Base-by-base conservation (phyloP, 192 early-diverging fungal species). In the Dimargaris cristalligena region DNA sequence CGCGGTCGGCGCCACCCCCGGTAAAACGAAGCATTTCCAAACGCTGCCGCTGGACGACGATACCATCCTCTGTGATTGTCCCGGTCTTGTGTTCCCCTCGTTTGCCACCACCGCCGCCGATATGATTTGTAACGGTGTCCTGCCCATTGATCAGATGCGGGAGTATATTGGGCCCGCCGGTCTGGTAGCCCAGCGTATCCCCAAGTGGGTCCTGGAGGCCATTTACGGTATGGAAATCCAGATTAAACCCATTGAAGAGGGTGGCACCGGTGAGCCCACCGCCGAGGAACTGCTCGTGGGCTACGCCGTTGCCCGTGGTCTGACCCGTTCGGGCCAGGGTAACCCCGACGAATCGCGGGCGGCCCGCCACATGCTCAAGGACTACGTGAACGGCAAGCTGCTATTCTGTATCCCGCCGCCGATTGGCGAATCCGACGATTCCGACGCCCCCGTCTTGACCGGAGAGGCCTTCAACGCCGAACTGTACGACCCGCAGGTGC, bases 1-100 rank as follows among this genome's bases (percentile, higher is more conserved):
- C 30, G 89, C 94, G 6, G 93, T 99, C 20, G 87, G 88, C 13
- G 78, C 96, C 31, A 99, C 94, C 23, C 96, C 96, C 23, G 96
- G 96, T 62, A 99, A 97, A 65, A 99, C 96, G 59, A 97, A 97
- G 77, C 96, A 99, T 69, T 99, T 99, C 76, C 96, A 99, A 75
- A 97, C 96, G 33, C 90, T 99, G 61, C 87, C 92, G 50, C 76
- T 99, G 64, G 88, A 89, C 1, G 78, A 83, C 54, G 66, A 73
- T 31, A 70, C 93, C 38, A 72, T 97, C 22, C 85, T 99, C 44
- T 99, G 96, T 69, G 96, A 99, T 74, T 99, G 96, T 74, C 96
- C 96, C 48, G 96, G 96, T 65, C 77, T 99, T 25, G 96, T 99
- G 18, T 97, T 99, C 79, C 96, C 96, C 18, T 87, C 90, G 6